Base-by-base conservation (phyloP, 306 rosid genomes). In the Citrullus colocynthis region DNA sequence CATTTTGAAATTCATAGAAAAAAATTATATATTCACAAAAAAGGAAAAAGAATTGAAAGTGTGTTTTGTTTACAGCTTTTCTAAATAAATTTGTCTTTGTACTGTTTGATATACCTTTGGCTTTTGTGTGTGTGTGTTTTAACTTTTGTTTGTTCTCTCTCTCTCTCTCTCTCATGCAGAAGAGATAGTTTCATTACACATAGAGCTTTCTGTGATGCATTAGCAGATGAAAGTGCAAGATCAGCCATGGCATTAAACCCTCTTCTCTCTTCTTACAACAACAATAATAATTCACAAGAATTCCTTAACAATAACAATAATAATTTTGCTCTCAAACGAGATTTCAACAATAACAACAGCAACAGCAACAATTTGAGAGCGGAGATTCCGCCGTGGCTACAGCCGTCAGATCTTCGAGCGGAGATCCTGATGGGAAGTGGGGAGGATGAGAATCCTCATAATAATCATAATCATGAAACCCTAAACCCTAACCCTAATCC, bases 191-290 rank as follows among this genome's bases (percentile, higher is more conserved):
- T 95, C 88, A 90, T 90, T 81, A 92, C 99, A 32, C 99, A 96
- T 85, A 91, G 99, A 92, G 98, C 99, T 11, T 96, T 96, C 78
- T 96, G 99, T 84, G 97, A 96, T 84, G 98, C 97, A 78, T 85
- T 96, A 69, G 97, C 93, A 79, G 96, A 96, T 56, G 99, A 96
- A 80, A 91, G 90, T 85, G 95, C 90, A 48, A 89, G 93, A 86
- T 82, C 80, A 63, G 59, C 88, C 63, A 80, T 78, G 52, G 62
- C 82, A 21, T 12, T 78, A 60, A 84, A 87, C 78, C 88, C 89
- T 63, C 76, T 77, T 39, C 36, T 80, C 52, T 37, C 82, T n/a
- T 67, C 90, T 48, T 71, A 85, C 73, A 66, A 66, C 18, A n/a
- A 20, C 4, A 34, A 63, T 7, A 69, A 44, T 3, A 72, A 72